Percentiles rank a stretch among this genome's conserved stretches.
Conservation (phyloP, 257 asterid genomes). For the Solanum pennellii region DNA sequence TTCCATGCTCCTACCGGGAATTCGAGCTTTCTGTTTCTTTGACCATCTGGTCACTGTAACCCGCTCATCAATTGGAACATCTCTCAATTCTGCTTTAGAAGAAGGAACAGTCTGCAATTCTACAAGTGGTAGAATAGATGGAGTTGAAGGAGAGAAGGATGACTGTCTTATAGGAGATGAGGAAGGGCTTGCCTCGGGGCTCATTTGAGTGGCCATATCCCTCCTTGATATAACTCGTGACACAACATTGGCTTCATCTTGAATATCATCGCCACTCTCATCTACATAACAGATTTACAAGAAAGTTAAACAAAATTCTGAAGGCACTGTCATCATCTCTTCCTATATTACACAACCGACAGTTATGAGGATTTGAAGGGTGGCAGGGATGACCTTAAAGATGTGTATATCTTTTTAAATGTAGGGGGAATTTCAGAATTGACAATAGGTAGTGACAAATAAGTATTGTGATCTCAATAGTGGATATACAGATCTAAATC, state of each 20-base stretch:
- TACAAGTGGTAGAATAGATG: slow-evolving; percentile 44
- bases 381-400: neutral
- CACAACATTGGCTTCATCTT: slow-evolving; percentile 29
- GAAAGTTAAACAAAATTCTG: neutral
- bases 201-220: slow-evolving; percentile 98
- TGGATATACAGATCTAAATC: neutral
- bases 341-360: neutral
- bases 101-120: slow-evolving; percentile 33
- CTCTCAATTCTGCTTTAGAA: slow-evolving; percentile 54
- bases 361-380: neutral
- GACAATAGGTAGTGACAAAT: neutral
- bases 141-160: slow-evolving; percentile 46
- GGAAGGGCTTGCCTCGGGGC: slow-evolving; percentile 62
- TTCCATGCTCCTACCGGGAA: slow-evolving; percentile 30
- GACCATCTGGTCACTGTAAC: slow-evolving; percentile 90
- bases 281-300: neutral
- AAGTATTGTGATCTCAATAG: neutral
- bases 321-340: neutral
- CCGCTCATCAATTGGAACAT: slow-evolving; percentile 76
- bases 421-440: neutral
- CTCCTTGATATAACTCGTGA: slow-evolving; percentile 57
- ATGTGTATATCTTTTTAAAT: neutral
- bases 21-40: slow-evolving; percentile 43
- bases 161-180: slow-evolving; percentile 43
- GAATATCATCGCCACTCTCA: slow-evolving; percentile 2